Conservation (phyloP, 371 early-diverging fungal species). For the Apophysomyces sp. region DNA sequence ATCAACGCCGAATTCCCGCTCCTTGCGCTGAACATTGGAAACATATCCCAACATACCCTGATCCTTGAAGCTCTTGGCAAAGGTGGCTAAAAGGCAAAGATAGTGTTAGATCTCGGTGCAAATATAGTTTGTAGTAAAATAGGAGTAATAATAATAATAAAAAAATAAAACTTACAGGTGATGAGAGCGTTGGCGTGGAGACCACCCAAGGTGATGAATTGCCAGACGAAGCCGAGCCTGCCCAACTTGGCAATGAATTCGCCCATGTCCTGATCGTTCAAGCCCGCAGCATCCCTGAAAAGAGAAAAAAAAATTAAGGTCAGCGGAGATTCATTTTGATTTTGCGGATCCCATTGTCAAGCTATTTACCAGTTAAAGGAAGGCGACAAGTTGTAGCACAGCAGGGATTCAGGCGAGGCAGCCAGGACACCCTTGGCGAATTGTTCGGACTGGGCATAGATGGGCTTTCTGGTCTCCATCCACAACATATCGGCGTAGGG, state of each 20-base stretch:
- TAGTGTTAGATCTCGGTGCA: neutral
- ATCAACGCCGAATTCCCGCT: constrained; percentile 89
- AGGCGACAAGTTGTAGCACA: constrained; percentile 97
- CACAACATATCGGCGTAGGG: constrained; percentile 95
- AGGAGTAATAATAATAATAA: neutral
- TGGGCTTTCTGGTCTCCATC: constrained; percentile 98
- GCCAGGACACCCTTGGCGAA: constrained; percentile 83
- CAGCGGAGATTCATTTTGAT: neutral
- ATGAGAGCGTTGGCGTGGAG: constrained; percentile 92
- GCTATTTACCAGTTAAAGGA: constrained; percentile 95
- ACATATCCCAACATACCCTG: constrained; percentile 97
- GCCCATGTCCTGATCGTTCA: constrained; percentile 88
- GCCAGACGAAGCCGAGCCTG: constrained; percentile 95
- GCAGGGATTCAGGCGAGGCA: constrained; percentile 60
- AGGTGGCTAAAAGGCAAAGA: constrained; percentile 62
- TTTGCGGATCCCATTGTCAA: neutral
- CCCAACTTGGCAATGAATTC: constrained; percentile 82
- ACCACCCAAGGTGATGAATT: constrained; percentile 97
- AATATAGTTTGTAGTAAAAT: no score
- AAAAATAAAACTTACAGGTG: constrained; percentile 38
- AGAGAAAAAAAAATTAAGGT: constrained; percentile 6
- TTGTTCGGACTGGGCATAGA: constrained; percentile 88
- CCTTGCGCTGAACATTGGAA: constrained; percentile 91
- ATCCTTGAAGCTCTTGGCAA: constrained; percentile 88
- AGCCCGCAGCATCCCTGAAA: constrained; percentile 80